These are phyloP conservation scores for Pelagomonas calceolata DNA, from an alignment of 108 stramenopile genomes.

Conservation along the genomic window DNA sequence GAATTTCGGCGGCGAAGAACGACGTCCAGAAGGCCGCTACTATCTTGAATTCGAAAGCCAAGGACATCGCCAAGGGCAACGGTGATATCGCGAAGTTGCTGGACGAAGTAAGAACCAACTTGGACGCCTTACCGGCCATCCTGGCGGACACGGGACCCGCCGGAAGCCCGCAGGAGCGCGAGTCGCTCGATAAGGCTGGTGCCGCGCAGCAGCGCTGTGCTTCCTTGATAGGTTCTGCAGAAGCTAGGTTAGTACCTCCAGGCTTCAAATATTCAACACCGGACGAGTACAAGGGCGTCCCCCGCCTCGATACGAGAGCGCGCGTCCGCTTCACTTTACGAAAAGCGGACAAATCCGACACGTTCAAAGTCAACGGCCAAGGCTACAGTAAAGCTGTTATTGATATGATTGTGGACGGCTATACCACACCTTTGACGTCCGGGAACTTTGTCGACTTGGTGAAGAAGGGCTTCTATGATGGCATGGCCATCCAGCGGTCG, in stretches of 20 bases:
- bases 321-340: conserved; percentile 79
- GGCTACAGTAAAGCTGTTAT: conserved; percentile 68
- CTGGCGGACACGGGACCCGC: conserved; percentile 47
- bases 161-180: conserved; percentile 72
- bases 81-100: conserved; percentile 35
- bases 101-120: conserved; percentile 31
- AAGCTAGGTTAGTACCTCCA: conserved; percentile 82
- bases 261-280: conserved; percentile 46
- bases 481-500: conserved; percentile 80
- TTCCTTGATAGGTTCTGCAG: conserved; percentile 49
- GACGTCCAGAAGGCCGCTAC: conserved; percentile 60
- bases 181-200: conserved; percentile 68
- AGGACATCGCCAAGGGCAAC: conserved; percentile 41
- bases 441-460: conserved; percentile 89
- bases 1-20: conserved; percentile 64
- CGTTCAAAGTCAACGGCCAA: conserved; percentile 69
- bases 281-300: conserved; percentile 63
- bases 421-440: conserved; percentile 77
- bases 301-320: conserved; percentile 67
- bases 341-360: conserved; percentile 51
- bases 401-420: conserved; percentile 88
- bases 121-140: conserved; percentile 47
- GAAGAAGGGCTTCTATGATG: conserved; percentile 85
- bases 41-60: conserved; percentile 44
- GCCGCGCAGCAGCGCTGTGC: conserved; percentile 49